A percentile compares a stretch with the other conserved stretches of the same genome.
phyloP scores from a whole-genome alignment of 139 green algal genomes.

The Raphidocelis subcapitata region DNA sequence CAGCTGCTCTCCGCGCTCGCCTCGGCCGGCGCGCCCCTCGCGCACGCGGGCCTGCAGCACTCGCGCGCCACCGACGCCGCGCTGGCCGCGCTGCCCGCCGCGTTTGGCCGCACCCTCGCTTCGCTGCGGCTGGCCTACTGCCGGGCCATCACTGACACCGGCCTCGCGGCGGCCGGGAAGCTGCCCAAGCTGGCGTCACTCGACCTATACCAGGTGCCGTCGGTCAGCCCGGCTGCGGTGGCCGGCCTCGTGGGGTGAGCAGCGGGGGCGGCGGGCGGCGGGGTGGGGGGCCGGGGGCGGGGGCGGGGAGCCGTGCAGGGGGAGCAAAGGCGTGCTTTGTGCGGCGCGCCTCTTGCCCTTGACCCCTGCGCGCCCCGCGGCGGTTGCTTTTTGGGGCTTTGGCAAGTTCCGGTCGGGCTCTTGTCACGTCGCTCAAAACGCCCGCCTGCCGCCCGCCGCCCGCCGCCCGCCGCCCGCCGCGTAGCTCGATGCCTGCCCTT shows the following conservation, averaged over 20 bases:
- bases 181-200: constrained; percentile 1
- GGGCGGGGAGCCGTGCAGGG: too few relatives aligned
- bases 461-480: neutral
- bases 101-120: neutral
- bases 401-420: too few relatives aligned
- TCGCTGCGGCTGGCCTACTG: constrained; percentile 13
- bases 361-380: too few relatives aligned
- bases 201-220: constrained; percentile 22
- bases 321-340: too few relatives aligned
- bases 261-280: too few relatives aligned
- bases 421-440: too few relatives aligned
- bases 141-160: constrained; percentile 1
- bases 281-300: too few relatives aligned
- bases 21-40: neutral
- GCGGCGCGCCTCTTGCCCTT: too few relatives aligned
- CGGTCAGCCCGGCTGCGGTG: constrained; percentile 12
- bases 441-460: neutral
- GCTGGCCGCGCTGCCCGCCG: neutral
- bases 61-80: constrained; percentile 3
- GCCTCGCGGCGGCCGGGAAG: neutral
- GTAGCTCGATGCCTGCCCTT: neutral
- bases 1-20: neutral
- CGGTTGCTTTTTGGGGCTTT: too few relatives aligned
- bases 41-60: constrained; percentile 11
- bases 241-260: constrained; percentile 8